Base-by-base conservation (phyloP, 208 protist genomes). In the Leishmania tropica region DNA sequence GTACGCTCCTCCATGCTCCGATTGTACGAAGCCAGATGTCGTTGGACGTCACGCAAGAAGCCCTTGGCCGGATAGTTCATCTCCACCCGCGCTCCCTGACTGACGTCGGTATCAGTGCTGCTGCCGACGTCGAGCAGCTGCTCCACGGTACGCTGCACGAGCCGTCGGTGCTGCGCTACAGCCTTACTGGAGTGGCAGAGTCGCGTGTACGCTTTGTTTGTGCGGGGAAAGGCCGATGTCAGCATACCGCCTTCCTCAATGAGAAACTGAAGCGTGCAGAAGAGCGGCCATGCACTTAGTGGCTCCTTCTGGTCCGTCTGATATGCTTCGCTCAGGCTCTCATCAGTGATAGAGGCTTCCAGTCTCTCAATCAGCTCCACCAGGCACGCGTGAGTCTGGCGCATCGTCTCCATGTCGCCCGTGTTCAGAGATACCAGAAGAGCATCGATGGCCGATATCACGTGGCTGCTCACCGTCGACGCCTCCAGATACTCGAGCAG, bases 271-370 rank as follows among this genome's bases (percentile, higher is more conserved):
- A 96, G 65, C 37, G 79, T 77, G 28, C 86, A 82, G 73, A 90
- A 95, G n/a, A 96, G 83, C 15, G 90, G 90, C 89, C 93, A 96
- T 35, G 90, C 93, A 74, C 89, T 89, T 45, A 89, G 76, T 19
- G 87, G 71, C 62, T 88, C 64, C 45, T 45, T 64, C 65, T 67
- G n/a, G 8, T 73, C 17, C 8, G 56, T 42, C 37, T 31, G 62
- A 60, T 75, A 56, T 51, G 42, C 75, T 60, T 64, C 40, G 17
- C 45, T 67, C 0, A n/a, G 21, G n/a, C 68, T 58, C 5, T 91
- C 87, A 75, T 81, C 77, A 15, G 86, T 70, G 6, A 96, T 67
- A 3, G 85, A 87, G 15, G 48, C 71, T 40, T 96, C 93, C 15
- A 96, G 85, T n/a, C 79, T 75, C 37, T 79, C 87, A 13, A 94